Base-by-base conservation (phyloP, 1,139 yeast genomes). In the Nakaseomyces sp. region DNA sequence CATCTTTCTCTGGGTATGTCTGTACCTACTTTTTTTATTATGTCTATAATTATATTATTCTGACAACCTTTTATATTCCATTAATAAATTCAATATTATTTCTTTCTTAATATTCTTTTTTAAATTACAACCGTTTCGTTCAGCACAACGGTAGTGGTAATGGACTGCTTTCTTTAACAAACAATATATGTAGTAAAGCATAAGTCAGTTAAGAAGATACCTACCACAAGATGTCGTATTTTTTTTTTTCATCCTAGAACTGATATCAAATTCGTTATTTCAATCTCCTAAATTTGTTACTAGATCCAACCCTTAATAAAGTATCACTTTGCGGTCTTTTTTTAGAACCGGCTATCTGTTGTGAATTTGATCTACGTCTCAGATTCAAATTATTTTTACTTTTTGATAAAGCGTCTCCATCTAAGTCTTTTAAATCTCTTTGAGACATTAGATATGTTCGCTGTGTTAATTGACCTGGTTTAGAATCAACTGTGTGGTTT, bases 11-110 rank as follows among this genome's bases (percentile, higher is more conserved):
- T 10, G 12, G 29, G 29, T 26, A 26, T 26, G 12, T 10, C 18
- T 18, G 3, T 32, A 18, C 12, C 15, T 32, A 7, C 13, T 32
- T 18, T 32, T 18, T 17, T 32, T n/a, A 18, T 18, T 32, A 7
- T 32, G 13, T 32, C 36, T 32, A 32, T 32, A 32, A 18, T 9
- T 17, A n/a, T 13, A 15, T 18, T 32, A 32, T 32, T 17, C 16
- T 32, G 24, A 32, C 36, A 18, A 10, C 12, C 36, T 5, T 32
- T 32, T 32, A 32, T 32, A 32, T 32, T 32, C 36, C 36, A 32
- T 32, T 32, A 17, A 32, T 32, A 32, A 32, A 32, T 32, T 18
- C 22, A 32, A 32, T 29, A 29, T 15, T 29, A 15, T 26, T 26
- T 5, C 32, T 29, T 29, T 10, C 13, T 29, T 12, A 12, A 7